phyloP scores from a whole-genome alignment of 768 basidiomycete genomes.

The Cantharellus anzutake region DNA sequence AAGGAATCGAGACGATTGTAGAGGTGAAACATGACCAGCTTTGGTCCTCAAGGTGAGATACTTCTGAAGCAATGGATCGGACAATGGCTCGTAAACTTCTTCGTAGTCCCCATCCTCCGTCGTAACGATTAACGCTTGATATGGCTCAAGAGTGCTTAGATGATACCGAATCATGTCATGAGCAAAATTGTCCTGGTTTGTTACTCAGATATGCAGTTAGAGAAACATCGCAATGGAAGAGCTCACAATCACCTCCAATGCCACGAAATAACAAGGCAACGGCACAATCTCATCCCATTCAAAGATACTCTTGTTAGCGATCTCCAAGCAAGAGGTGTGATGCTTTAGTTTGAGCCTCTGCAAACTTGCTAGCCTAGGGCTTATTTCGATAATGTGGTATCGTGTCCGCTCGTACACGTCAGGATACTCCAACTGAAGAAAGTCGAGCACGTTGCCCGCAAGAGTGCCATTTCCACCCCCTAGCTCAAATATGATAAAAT shows the following conservation, averaged over 20 bases:
- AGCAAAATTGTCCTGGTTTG: constrained; percentile 74
- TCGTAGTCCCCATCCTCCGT: constrained; percentile 67
- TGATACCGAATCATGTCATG: constrained; percentile 93
- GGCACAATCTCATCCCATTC: constrained; percentile 59
- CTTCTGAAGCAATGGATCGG: constrained; percentile 65
- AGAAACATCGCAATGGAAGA: background rate
- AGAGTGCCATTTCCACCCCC: constrained; percentile 96
- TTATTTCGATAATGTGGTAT: constrained; percentile 93
- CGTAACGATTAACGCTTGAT: constrained; percentile 67
- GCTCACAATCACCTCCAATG: constrained; percentile 87
- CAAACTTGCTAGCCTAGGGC: constrained; percentile 47
- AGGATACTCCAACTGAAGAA: constrained; percentile 54
- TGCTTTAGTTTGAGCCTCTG: constrained; percentile 49
- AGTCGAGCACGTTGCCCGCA: constrained; percentile 73
- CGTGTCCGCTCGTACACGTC: constrained; percentile 85
- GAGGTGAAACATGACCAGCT: constrained; percentile 35
- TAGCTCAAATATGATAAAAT: constrained; percentile 90
- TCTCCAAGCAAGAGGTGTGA: constrained; percentile 44
- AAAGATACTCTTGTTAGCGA: constrained; percentile 67
- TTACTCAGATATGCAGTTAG: background rate
- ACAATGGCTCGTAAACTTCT: constrained; percentile 62
- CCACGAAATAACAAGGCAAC: constrained; percentile 81
- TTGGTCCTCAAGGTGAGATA: constrained; percentile 52
- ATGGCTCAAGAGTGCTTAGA: constrained; percentile 53
- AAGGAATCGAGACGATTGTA: constrained; percentile 34